Conservation (phyloP, 1,139 yeast species). For the Nakaseomyces delphensis region DNA sequence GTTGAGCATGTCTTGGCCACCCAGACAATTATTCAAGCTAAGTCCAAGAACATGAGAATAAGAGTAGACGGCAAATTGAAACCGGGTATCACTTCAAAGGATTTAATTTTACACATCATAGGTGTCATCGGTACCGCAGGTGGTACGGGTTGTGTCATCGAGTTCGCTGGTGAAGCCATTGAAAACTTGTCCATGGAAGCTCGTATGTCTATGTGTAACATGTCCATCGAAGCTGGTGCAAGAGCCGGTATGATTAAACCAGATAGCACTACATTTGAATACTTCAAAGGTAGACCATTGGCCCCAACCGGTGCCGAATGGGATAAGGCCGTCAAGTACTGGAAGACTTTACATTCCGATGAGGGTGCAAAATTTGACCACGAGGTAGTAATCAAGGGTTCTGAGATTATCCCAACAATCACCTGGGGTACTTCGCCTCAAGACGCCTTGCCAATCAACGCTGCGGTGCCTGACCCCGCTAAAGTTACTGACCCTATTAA, state of each 20-base stretch:
- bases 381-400: constrained; percentile 72
- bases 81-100: constrained; percentile 92
- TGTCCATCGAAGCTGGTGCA: constrained; percentile 98
- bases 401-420: constrained; percentile 86
- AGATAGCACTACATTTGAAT: constrained; percentile 77
- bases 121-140: constrained; percentile 99
- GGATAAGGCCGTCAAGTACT: constrained; percentile 87
- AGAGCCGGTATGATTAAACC: constrained; percentile 99
- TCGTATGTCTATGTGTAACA: constrained; percentile 98
- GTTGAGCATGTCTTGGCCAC: constrained; percentile 98
- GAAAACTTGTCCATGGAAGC: constrained; percentile 90
- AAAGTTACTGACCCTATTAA: constrained; percentile 62
- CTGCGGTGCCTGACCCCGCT: constrained; percentile 81
- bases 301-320: constrained; percentile 91
- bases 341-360: constrained; percentile 83
- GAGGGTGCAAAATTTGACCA: constrained; percentile 82
- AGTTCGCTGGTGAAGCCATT: constrained; percentile 93
- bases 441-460: constrained; percentile 93
- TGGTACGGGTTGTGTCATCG: constrained; percentile 95
- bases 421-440: constrained; percentile 99
- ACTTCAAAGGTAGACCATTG: constrained; percentile 85
- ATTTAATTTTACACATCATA: constrained; percentile 84
- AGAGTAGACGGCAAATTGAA: constrained; percentile 71
- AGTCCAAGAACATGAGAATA: constrained; percentile 92
- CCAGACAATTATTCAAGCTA: constrained; percentile 88